phyloP scores from a whole-genome alignment of 768 basidiomycete genomes.

The Cystobasidiopsis lactophilus region DNA sequence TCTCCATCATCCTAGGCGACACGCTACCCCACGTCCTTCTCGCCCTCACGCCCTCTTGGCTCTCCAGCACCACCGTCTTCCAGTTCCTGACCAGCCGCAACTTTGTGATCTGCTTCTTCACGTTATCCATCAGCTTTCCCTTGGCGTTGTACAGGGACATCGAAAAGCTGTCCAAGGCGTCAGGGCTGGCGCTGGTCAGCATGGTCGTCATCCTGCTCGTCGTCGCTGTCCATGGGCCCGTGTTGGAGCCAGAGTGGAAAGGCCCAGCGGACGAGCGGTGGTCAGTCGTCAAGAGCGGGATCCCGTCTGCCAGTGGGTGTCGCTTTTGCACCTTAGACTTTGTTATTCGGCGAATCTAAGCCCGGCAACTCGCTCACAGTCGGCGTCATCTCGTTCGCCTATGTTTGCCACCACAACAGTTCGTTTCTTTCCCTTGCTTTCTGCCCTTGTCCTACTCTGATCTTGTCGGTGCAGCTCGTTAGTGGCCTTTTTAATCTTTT shows the following conservation, averaged over 20 bases:
- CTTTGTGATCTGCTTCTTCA: constrained; percentile 72
- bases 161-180: constrained; percentile 83
- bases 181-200: constrained; percentile 67
- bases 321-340: too few species aligned
- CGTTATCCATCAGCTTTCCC: constrained; percentile 67
- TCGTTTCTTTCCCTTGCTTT: too few species aligned
- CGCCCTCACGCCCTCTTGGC: constrained; percentile 45
- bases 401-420: constrained; percentile 97
- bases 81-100: constrained; percentile 64
- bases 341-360: too few species aligned
- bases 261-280: constrained; percentile 55
- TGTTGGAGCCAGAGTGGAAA: constrained; percentile 46
- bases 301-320: background rate
- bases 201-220: constrained; percentile 82
- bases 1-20: constrained; percentile 92
- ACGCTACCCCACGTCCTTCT: constrained; percentile 87
- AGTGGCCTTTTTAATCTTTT: background rate
- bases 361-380: constrained; percentile 61
- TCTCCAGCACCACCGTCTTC: constrained; percentile 39
- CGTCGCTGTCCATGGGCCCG: constrained; percentile 60
- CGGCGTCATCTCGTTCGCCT: constrained; percentile 81
- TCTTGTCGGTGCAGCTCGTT: too few species aligned
- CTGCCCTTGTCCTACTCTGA: too few species aligned
- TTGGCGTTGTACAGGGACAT: constrained; percentile 91
- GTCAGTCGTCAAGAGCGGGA: constrained; percentile 48